Evolutionary conservation across 2,329 filamentous ascomycete species (phyloP), one percentile per base, ranked within the genome.

Genomic region (Aspergillus texensis): DNA sequence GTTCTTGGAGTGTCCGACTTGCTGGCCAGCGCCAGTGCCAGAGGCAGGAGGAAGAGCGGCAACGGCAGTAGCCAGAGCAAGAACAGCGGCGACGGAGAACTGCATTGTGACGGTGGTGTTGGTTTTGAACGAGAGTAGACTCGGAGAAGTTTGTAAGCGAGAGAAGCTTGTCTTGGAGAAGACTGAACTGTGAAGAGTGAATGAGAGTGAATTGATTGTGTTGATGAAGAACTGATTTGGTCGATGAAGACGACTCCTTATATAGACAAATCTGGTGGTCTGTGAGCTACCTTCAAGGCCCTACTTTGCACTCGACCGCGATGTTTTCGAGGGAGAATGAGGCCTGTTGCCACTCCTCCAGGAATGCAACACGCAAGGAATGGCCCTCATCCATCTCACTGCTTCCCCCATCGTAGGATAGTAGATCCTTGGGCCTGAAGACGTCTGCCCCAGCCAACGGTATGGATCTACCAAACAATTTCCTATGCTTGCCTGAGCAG

Each of bases 91-190:
- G 67, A 72, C 66, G 62, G 74, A 68, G 71, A 78, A 77, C 71
- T 78, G 71, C 76, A 78, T 78, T 77, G 67, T 77, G 74, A 71
- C 62, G 62, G 73, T 74, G 68, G 68, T 12, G 62, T 74, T 72
- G 73, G 70, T 62, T 62, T 68, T 72, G 65, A 72, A 73, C 64
- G 72, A 71, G 69, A 70, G 70, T 65, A 28, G 54, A 61, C 62
- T 63, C 62, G 58, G 57, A 65, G 52, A 58, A 16, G 16, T 54
- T 53, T 45, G 28, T 64, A 52, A 48, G 39, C 52, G 45, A 43
- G 55, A 57, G 61, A 50, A 41, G 69, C n/a, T 39, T 55, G 52
- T 55, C 52, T 55, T 39, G n/a, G 34, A 46, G 60, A 71, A 70
- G 67, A 72, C 68, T 74, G 71, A 63, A 68, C 63, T 70, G 69